Conservation (phyloP, 345 rosid genomes). For the Capsella bursapastoris region DNA sequence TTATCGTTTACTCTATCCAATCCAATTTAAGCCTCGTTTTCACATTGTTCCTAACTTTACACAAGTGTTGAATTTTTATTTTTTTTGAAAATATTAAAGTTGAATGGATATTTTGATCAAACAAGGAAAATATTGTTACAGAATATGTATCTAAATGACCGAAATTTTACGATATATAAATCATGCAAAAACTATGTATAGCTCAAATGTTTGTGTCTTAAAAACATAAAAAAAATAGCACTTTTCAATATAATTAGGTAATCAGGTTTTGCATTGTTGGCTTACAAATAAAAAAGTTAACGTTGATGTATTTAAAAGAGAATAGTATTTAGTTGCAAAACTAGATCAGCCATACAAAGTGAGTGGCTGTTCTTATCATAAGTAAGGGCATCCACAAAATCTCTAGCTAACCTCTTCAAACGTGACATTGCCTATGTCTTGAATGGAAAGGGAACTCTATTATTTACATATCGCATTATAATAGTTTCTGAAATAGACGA, state of each 20-base stretch:
- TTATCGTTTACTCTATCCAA: conserved; percentile 5
- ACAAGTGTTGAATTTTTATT: not conserved
- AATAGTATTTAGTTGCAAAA: conserved; percentile 13
- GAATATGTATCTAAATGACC: not conserved
- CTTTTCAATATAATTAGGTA: not conserved
- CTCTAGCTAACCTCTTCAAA: conserved; percentile 20
- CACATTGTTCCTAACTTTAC: not conserved
- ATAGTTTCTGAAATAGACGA: conserved; percentile 20
- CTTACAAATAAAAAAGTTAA: not conserved
- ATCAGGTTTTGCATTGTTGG: not conserved
- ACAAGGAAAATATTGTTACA: not conserved
- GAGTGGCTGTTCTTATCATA: conserved; percentile 37
- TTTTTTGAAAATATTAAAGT: no score
- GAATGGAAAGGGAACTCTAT: not conserved
- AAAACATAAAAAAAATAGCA: no score
- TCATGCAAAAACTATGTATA: not conserved
- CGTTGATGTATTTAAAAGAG: not conserved
- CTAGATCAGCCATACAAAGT: conserved; percentile 35
- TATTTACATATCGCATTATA: not conserved
- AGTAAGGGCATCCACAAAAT: conserved; percentile 25
- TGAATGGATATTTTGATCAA: not conserved
- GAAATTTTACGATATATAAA: not conserved
- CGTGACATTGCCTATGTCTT: conserved; percentile 3
- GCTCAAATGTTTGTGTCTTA: not conserved
- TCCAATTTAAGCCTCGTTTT: conserved; percentile 24